Base-by-base conservation (phyloP, 208 protist genomes). In the Acanthamoeba lenticulata region DNA sequence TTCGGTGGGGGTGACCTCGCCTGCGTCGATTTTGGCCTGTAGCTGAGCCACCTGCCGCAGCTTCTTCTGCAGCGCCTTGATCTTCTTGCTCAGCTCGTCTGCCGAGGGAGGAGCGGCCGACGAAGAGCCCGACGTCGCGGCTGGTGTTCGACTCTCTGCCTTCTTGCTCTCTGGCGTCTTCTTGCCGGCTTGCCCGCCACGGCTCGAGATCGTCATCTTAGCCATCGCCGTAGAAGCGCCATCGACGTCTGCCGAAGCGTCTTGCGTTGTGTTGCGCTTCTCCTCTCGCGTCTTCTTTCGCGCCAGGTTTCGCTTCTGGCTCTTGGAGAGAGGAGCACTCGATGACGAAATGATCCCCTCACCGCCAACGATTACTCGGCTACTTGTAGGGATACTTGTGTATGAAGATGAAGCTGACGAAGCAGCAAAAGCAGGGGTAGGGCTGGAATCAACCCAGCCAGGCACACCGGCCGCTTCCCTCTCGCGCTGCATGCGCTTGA, bases 11-110 rank as follows among this genome's bases (percentile, higher is more conserved):
- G 40, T 79, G 38, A 79, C 42, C 88, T 93, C 88, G 88, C 88
- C 62, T 9, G 52, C 57, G 5, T 93, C 65, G 38, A 93, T 36
- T 36, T 93, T 93, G 40, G 38, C 60, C 65, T 93, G 88, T 40
- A 93, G 88, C 62, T 69, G 42, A 27, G n/a, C 32, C 42, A 93
- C 47, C 34, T 93, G 88, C 32, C 88, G 19, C 60, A 93, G 65
- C 65, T 93, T 93, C 88, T 93, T 93, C 88, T 93, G 88, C 38
- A 93, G n/a, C 0, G 88, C 88, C 47, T 79, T 69, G 3, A 79
- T 44, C 62, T 93, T 93, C 88, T 93, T 93, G 29, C 29, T 77
- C 27, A 79, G 34, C n/a, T 93, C 88, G n/a, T 93, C 88, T 19
- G 27, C 88, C 21, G 15, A 11, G 11, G 15, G 15, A n/a, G 69